Base-by-base conservation (phyloP, 2,329 filamentous ascomycete species). In the Pezicula carpinea region DNA sequence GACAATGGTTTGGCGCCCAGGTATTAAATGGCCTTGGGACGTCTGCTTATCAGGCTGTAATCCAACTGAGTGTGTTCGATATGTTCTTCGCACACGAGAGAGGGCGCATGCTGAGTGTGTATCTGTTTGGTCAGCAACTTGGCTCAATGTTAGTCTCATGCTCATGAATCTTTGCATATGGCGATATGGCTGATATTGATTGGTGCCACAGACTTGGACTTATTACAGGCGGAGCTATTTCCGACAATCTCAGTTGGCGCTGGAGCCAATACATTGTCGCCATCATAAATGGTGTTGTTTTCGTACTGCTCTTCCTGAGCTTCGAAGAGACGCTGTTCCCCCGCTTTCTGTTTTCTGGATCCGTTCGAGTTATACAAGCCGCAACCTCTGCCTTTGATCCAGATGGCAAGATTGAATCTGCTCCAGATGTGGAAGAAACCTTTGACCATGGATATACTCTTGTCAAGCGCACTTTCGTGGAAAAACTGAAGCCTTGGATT, bases 71-170 rank as follows among this genome's bases (percentile, higher is more conserved):
- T n/a, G 60, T 69, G 15, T 68, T 68, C 36, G 66, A 69, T 48
- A 62, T 67, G 49, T 69, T 69, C 52, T 68, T 67, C 43, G 56
- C 63, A 0, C 66, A 69, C 38, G 60, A 69, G 43, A 62, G 67
- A 6, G 66, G 66, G 5, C 55, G 60, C 0, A 66, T 62, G 59
- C 47, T 67, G n/a, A 59, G 65, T 3, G 55, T 65, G 15, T 68
- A 68, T 38, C 59, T 69, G 7, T 69, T 68, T 49, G 66, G 66
- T 7, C 66, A 69, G 43, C 66, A 69, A 42, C 57, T 68, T 3
- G 66, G 66, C 0, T 65, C 63, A 0, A 68, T 69, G 42, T 44
- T 22, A 44, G 42, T 38, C 18, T 6, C 26, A 15, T 7, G 7
- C 26, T n/a, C n/a, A n/a, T n/a, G n/a, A n/a, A n/a, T n/a, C n/a